Conservation (phyloP, 345 rosid species). For the Adansonia digitata region DNA sequence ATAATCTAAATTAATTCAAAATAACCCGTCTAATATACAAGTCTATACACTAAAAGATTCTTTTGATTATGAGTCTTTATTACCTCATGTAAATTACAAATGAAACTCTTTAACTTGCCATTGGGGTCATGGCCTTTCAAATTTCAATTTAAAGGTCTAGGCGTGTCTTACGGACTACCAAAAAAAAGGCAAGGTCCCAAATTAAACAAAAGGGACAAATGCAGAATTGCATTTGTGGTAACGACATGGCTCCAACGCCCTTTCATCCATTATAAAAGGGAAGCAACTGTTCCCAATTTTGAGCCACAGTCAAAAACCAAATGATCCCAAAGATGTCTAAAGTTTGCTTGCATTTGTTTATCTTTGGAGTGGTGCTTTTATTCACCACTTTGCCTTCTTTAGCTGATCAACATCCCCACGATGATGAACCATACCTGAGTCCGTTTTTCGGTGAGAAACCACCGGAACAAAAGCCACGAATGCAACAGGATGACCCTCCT, state of each 20-base stretch:
- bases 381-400: too few species aligned
- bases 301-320: neutral
- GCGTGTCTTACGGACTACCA: neutral
- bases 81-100: too few species aligned
- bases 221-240: neutral
- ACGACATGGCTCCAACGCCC: neutral
- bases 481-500: neutral
- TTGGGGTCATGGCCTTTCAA: neutral
- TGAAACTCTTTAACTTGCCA: too few species aligned
- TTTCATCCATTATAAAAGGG: conserved; percentile 1
- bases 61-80: too few species aligned
- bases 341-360: too few species aligned
- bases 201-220: neutral
- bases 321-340: neutral
- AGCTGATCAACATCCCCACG: too few species aligned
- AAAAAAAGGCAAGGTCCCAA: neutral
- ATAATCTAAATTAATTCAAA: too few species aligned
- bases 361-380: too few species aligned
- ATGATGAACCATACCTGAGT: too few species aligned
- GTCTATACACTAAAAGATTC: too few species aligned
- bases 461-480: neutral
- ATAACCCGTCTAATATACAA: too few species aligned
- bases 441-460: too few species aligned
- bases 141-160: neutral
- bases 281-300: neutral